Base-by-base conservation (phyloP, 2,329 filamentous ascomycete genomes). In the Spiromastix sp. region DNA sequence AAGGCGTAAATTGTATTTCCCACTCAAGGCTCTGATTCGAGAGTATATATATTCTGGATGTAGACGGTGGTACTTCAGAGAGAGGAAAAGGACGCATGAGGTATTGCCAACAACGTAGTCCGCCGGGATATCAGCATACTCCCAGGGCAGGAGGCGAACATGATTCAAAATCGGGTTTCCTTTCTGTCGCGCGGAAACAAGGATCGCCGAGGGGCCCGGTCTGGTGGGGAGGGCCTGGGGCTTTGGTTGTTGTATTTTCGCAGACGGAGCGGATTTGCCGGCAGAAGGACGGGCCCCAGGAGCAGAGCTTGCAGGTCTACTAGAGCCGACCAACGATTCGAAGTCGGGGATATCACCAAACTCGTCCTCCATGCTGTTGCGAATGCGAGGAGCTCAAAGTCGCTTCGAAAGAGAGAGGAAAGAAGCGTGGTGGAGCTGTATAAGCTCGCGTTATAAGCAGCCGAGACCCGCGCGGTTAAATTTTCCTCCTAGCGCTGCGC, bases 21-120 rank as follows among this genome's bases (percentile, higher is more conserved):
- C 84, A 34, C 83, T 83, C 4, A 98, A 68, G 32, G 79, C 77
- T 34, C 82, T 80, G 47, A 98, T 93, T 38, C 91, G 81, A 16
- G 81, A 86, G 65, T 96, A 96, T 50, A 98, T 85, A 66, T 98
- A 98, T 61, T 98, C 91, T 1, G 91, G 91, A 54, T 98, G 91
- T 34, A 98, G 71, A 18, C 89, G 85, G 60, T 98, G 91, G 60
- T 98, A 98, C 60, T 96, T 98, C 36, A 98, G 72, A 31, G 85
- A 93, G 27, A 98, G 67, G 55, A 96, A 98, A 4, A 98, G 70
- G 1, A 85, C 87, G 51, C 89, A 94, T 5, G 87, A 93, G 0
- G 86, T 93, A 27, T 74, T 56, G 0, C 91, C 89, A 31, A 96
- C 68, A 6, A 89, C 81, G 57, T 93, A 98, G 62, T 98, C 91